Evolutionary conservation across 345 rosid species (phyloP).

Genomic region (Balakata baccata): DNA sequence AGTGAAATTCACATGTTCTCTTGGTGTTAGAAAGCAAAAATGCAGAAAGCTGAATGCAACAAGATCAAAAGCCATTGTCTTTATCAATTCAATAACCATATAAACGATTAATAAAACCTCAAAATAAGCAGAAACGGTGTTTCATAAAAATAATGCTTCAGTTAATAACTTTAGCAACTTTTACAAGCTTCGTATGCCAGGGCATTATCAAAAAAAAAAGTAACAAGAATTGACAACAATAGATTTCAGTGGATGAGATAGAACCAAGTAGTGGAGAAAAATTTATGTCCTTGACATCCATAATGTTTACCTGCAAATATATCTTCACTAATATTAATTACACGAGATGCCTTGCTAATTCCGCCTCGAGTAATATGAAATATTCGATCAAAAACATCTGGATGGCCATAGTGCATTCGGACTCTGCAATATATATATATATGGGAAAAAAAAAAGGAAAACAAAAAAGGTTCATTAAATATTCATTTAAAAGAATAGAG

Average conservation of each 20-base stretch:
- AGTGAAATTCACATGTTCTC: not conserved
- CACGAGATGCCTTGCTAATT: slow-evolving; percentile 95
- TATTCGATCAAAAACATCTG: slow-evolving; percentile 93
- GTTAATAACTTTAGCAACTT: not conserved
- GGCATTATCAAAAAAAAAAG: not conserved
- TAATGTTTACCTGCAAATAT: slow-evolving; percentile 76
- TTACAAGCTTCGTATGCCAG: not conserved
- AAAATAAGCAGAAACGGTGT: not conserved
- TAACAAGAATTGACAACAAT: not conserved
- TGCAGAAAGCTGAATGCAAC: not conserved
- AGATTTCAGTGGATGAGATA: not conserved
- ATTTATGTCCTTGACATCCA: not conserved
- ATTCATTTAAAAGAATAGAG: not conserved
- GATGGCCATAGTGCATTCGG: slow-evolving; percentile 99
- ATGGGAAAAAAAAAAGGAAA: too few species aligned
- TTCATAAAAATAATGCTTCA: not conserved
- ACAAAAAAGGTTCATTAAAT: not conserved
- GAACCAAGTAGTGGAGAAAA: not conserved
- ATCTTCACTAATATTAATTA: slow-evolving; percentile 96
- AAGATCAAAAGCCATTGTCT: not conserved
- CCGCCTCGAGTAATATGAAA: slow-evolving; percentile 98
- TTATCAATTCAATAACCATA: not conserved
- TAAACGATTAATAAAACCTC: not conserved
- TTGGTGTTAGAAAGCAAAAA: not conserved
- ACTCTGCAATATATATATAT: slow-evolving; percentile 57